Base-by-base conservation (phyloP, 257 asterid species). In the Vinca minor region DNA sequence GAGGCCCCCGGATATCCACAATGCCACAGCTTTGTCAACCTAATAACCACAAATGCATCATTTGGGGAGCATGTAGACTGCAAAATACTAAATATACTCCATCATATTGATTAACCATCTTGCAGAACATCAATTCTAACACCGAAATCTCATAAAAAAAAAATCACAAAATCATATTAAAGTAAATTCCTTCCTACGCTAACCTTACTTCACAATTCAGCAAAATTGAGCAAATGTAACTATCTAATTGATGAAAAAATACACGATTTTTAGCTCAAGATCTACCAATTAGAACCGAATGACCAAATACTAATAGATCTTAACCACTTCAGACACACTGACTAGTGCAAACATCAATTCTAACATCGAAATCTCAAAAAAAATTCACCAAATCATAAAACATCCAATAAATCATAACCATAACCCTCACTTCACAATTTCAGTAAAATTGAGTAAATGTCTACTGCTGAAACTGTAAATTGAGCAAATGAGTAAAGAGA, bases 261-360 rank as follows among this genome's bases (percentile, higher is more conserved):
- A 48, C 17, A 20, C 53, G 49, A n/a, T 35, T 10, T 46, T 26
- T 38, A 35, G 32, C 62, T 56, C 5, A 26, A 68, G 73, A 61
- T 69, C 68, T 61, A 61, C 42, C 47, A 38, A 68, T 52, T 39
- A 21, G 41, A 42, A 39, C 31, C 21, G 25, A 2, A 45, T 9
- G 26, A 38, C 44, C n/a, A 5, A 31, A 41, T 36, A 25, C 17
- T 3, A 15, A 26, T 38, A 56, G 36, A 45, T 20, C 52, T n/a
- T 11, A 44, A 39, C 14, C 28, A 26, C 29, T 47, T 12, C 34
- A 20, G 17, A 12, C 13, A 56, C 67, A 57, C 60, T 48, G 50
- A 58, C 71, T 50, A 31, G 1, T 35, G 14, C 32, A 47, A 28
- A 50, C 21, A 35, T 13, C 49, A 11, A 38, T n/a, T 47, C 23